Evolutionary conservation across 176 grass and related monocot species (phyloP).

Genomic region (Poa annua): DNA sequence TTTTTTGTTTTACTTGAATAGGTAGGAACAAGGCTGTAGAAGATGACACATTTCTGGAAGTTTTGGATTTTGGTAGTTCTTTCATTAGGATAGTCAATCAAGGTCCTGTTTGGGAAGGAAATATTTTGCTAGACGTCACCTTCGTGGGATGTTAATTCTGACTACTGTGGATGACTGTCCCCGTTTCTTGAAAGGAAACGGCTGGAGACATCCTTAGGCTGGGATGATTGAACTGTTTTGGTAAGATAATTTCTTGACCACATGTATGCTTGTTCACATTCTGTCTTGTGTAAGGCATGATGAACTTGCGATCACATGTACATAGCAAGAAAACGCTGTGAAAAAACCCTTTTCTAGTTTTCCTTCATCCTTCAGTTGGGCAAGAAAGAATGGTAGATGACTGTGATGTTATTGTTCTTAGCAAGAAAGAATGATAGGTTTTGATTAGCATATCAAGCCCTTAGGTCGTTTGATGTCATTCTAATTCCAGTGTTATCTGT

Average conservation of each 20-base stretch:
- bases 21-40: conserved; percentile 22
- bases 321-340: too few relatives aligned
- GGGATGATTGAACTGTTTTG: conserved; percentile 22
- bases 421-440: too few relatives aligned
- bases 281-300: too few relatives aligned
- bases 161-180: background rate
- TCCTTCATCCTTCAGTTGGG: too few relatives aligned
- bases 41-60: conserved; percentile 25
- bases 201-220: background rate
- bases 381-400: too few relatives aligned
- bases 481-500: background rate
- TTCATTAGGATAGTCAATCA: conserved; percentile 20
- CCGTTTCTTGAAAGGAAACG: conserved; percentile 16
- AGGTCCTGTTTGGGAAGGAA: background rate
- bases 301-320: too few relatives aligned
- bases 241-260: conserved; percentile 10
- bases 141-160: conserved; percentile 12
- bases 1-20: background rate
- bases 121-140: conserved; percentile 1
- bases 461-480: background rate
- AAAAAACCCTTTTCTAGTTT: too few relatives aligned
- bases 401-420: too few relatives aligned
- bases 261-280: too few relatives aligned
- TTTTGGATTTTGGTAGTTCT: background rate
- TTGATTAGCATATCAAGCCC: background rate